Evolutionary conservation across 2,329 filamentous ascomycete genomes (phyloP).

Genomic region (Seiridium unicorne): DNA sequence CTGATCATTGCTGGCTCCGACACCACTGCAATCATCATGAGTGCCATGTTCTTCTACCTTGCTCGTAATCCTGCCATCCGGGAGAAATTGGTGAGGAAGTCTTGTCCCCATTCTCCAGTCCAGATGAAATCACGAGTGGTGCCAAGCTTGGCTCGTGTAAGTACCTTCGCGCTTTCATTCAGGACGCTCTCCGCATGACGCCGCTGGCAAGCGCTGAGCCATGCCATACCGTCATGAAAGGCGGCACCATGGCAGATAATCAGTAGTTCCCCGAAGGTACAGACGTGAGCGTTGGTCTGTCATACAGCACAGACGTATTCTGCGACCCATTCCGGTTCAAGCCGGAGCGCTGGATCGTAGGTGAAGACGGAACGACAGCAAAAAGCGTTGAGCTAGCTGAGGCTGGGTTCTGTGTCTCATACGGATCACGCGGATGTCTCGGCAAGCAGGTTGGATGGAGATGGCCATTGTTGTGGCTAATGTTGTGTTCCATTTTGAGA

Average conservation of each 20-base stretch:
- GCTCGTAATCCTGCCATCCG: conserved; percentile 4
- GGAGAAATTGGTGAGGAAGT: conserved; percentile 7
- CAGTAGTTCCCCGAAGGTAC: conserved; percentile 9
- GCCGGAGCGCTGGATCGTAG: conserved; percentile 16
- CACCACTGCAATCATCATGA: conserved; percentile 4
- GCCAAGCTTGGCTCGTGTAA: background rate
- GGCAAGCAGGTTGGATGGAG: conserved; percentile 4
- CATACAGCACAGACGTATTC: conserved; percentile 9
- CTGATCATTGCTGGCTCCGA: conserved; percentile 4
- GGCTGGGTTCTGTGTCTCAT: background rate
- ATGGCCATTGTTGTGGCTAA: conserved; percentile 6
- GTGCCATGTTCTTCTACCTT: conserved; percentile 6
- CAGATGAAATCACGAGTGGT: background rate
- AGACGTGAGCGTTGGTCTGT: conserved; percentile 9
- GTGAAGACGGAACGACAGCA: conserved; percentile 8
- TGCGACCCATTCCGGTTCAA: conserved; percentile 8
- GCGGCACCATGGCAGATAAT: conserved; percentile 4
- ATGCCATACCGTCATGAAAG: conserved; percentile 8
- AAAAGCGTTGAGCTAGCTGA: conserved; percentile 3
- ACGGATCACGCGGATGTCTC: conserved; percentile 1
- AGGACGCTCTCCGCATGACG: conserved; percentile 14
- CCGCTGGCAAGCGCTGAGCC: conserved; percentile 10
- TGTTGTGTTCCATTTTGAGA: conserved; percentile 3
- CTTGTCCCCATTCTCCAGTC: conserved; percentile 2
- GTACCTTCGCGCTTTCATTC: conserved; percentile 15